Evolutionary conservation across 176 grass and related monocot genomes (phyloP).

Genomic region (Zoysia japonica): DNA sequence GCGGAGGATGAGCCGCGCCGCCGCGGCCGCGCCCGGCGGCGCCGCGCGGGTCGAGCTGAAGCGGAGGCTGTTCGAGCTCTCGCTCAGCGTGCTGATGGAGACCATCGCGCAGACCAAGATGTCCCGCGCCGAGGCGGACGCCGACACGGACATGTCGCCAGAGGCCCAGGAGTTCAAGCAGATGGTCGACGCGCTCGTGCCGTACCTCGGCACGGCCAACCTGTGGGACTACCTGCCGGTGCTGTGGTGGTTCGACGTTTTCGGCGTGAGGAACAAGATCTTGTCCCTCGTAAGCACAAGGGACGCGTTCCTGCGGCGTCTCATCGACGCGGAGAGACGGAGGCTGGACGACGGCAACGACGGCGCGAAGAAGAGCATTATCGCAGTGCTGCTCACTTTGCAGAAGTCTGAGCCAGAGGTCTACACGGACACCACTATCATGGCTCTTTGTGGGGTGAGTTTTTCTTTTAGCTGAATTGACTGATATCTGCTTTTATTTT

Average conservation of each 20-base stretch:
- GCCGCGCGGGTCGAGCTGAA: slow-evolving; percentile 55
- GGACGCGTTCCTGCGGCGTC: slow-evolving; percentile 48
- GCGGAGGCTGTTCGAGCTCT: slow-evolving; percentile 56
- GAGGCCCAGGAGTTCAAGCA: slow-evolving; percentile 50
- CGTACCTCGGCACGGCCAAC: slow-evolving; percentile 41
- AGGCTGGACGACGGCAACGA: slow-evolving; percentile 12
- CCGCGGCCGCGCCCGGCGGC: background rate
- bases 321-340: slow-evolving; percentile 52
- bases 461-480: background rate
- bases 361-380: slow-evolving; percentile 56
- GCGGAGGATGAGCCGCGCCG: slow-evolving; percentile 31
- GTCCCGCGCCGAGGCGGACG: slow-evolving; percentile 33
- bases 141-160: slow-evolving; percentile 52
- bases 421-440: slow-evolving; percentile 65
- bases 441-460: slow-evolving; percentile 50
- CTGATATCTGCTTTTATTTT: too few species aligned
- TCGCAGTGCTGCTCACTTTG: slow-evolving; percentile 53
- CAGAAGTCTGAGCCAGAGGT: slow-evolving; percentile 59
- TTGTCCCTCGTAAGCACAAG: slow-evolving; percentile 22
- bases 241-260: slow-evolving; percentile 56
- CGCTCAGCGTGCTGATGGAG: slow-evolving; percentile 62
- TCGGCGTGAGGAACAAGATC: slow-evolving; percentile 53
- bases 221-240: slow-evolving; percentile 69
- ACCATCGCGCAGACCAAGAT: slow-evolving; percentile 62
- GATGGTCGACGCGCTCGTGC: slow-evolving; percentile 40